phyloP scores from a whole-genome alignment of 2,329 filamentous ascomycete genomes.

The Macroventuria anomochaeta region DNA sequence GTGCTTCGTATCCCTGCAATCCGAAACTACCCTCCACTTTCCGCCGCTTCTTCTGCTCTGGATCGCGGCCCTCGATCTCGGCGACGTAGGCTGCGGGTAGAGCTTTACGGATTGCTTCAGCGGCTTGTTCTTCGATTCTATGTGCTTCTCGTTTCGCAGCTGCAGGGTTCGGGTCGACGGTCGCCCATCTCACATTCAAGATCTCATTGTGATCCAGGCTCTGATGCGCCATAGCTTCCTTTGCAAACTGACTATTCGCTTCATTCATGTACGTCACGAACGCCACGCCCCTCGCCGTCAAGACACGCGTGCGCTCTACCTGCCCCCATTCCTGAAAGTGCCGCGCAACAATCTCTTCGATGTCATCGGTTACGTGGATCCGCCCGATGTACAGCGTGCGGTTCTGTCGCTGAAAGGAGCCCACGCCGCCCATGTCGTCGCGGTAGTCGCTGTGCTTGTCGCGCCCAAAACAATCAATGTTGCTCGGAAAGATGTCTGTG shows the following conservation, averaged over 20 bases:
- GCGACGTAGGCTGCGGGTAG: conserved; percentile 89
- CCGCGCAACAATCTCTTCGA: conserved; percentile 91
- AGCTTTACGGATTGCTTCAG: conserved; percentile 87
- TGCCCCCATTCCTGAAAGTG: conserved; percentile 98
- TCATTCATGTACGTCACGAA: conserved; percentile 96
- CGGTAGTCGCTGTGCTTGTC: conserved; percentile 93
- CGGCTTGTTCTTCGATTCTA: conserved; percentile 92
- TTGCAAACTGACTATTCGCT: conserved; percentile 51
- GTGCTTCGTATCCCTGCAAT: conserved; percentile 88
- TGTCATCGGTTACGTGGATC: conserved; percentile 95
- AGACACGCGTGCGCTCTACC: conserved; percentile 83
- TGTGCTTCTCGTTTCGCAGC: conserved; percentile 90
- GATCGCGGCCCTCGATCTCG: conserved; percentile 90
- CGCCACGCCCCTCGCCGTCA: conserved; percentile 87
- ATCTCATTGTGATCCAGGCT: conserved; percentile 89
- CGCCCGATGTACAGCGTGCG: conserved; percentile 91
- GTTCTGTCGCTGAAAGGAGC: conserved; percentile 92
- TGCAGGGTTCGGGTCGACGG: conserved; percentile 92
- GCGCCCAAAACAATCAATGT: conserved; percentile 92
- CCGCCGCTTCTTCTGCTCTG: conserved; percentile 83
- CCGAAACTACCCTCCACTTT: conserved; percentile 88
- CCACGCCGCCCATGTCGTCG: conserved; percentile 97
- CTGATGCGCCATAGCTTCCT: conserved; percentile 96
- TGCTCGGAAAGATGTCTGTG: conserved; percentile 90
- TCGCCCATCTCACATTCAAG: conserved; percentile 96